Conservation (phyloP, 2,329 filamentous ascomycete species). For the Lecanicillium sp. region DNA sequence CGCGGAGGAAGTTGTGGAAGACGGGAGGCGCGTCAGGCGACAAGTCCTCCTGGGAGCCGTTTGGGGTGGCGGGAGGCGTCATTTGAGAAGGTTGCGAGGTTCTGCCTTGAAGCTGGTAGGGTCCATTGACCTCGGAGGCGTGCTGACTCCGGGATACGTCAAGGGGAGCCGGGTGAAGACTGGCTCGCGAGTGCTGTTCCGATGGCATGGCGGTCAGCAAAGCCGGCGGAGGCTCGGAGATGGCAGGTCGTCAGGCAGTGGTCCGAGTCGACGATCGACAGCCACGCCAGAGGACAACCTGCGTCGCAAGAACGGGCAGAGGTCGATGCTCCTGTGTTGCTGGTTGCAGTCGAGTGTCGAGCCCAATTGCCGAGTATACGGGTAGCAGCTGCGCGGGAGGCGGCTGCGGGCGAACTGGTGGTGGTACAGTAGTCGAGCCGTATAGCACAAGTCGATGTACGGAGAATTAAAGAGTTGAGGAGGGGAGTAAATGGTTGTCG, state of each 20-base stretch:
- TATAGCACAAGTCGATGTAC: background rate
- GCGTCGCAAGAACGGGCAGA: background rate
- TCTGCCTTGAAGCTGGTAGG: conserved; percentile 25
- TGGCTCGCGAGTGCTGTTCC: conserved; percentile 45
- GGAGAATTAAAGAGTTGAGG: background rate
- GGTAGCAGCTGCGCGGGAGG: too few species aligned
- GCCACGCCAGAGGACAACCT: conserved; percentile 13
- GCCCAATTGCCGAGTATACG: background rate
- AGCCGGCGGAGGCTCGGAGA: background rate
- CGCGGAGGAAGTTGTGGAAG: conserved; percentile 91
- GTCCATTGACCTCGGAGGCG: conserved; percentile 24
- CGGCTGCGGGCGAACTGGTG: background rate
- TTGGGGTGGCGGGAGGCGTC: conserved; percentile 71
- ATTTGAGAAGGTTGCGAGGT: conserved; percentile 53
- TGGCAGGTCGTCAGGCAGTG: conserved; percentile 13
- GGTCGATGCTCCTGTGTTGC: background rate
- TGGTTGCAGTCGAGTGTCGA: background rate
- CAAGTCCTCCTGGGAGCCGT: conserved; percentile 58
- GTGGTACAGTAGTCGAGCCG: background rate
- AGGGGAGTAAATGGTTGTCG: background rate
- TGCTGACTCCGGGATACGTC: conserved; percentile 41
- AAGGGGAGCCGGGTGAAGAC: conserved; percentile 56
- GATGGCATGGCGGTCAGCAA: conserved; percentile 7
- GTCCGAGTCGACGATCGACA: conserved; percentile 11
- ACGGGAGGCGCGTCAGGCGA: conserved; percentile 49